Conservation (phyloP, 2,329 filamentous ascomycete genomes). For the Trichoderma pleuroti region DNA sequence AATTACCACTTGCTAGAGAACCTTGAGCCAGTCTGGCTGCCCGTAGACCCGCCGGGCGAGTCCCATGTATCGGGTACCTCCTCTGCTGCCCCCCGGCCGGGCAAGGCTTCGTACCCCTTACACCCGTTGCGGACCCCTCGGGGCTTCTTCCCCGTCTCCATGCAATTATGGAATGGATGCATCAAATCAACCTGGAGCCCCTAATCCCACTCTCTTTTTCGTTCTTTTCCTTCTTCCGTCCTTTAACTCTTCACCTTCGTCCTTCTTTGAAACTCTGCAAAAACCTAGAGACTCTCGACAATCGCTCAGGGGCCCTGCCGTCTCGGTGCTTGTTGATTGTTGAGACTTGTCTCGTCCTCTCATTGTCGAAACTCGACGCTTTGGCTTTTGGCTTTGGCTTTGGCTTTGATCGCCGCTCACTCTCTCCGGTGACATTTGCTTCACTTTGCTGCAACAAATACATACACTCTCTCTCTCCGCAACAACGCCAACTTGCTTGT, state of each 20-base stretch:
- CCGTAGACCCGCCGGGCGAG: background rate
- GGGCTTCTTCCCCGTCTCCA: slow-evolving; percentile 7
- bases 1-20: background rate
- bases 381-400: background rate
- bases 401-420: slow-evolving; percentile 9
- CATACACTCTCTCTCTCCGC: slow-evolving; percentile 10
- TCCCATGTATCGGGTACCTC: background rate
- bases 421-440: slow-evolving; percentile 3
- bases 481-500: background rate
- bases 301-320: slow-evolving; percentile 13
- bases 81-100: background rate
- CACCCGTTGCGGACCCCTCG: slow-evolving; percentile 8
- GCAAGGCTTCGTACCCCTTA: slow-evolving; percentile 14
- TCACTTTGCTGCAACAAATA: background rate
- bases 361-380: slow-evolving; percentile 8
- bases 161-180: background rate
- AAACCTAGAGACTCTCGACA: slow-evolving; percentile 9
- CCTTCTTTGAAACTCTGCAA: slow-evolving; percentile 10
- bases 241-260: slow-evolving; percentile 3
- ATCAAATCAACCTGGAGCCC: slow-evolving; percentile 15
- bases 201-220: slow-evolving; percentile 12
- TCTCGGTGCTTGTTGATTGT: slow-evolving; percentile 5
- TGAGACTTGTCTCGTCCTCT: slow-evolving; percentile 18
- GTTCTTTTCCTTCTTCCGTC: background rate
- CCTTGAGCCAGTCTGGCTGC: background rate